phyloP scores from a whole-genome alignment of 1,139 yeast genomes.

The Kluyveromyces sp. region DNA sequence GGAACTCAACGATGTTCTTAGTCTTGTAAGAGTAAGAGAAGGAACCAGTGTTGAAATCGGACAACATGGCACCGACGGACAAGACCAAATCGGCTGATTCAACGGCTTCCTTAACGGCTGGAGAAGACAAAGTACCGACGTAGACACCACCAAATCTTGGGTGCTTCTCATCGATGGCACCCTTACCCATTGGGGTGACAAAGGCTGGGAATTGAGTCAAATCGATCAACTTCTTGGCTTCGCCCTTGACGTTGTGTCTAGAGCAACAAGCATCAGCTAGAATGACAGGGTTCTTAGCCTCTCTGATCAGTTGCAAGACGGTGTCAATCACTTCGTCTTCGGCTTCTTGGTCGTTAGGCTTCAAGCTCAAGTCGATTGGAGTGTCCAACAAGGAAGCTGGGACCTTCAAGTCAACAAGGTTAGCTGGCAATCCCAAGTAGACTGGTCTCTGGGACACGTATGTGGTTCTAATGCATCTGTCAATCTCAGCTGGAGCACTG shows the following conservation, averaged over 20 bases:
- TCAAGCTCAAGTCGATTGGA: constrained; percentile 57
- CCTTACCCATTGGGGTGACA: constrained; percentile 90
- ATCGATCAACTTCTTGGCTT: constrained; percentile 57
- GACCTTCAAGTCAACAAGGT: constrained; percentile 61
- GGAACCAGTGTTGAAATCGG: constrained; percentile 87
- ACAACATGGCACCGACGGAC: constrained; percentile 74
- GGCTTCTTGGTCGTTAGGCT: constrained; percentile 60
- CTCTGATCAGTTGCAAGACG: constrained; percentile 45
- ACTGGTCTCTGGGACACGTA: constrained; percentile 73
- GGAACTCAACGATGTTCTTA: constrained; percentile 77
- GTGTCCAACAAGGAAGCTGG: constrained; percentile 49
- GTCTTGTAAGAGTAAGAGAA: constrained; percentile 78
- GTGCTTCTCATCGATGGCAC: constrained; percentile 65
- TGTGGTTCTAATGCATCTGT: constrained; percentile 68
- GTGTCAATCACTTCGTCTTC: constrained; percentile 65
- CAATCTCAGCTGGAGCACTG: constrained; percentile 63
- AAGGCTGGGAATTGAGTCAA: constrained; percentile 74
- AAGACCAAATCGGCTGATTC: constrained; percentile 71
- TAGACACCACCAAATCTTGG: constrained; percentile 81
- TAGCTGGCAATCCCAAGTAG: constrained; percentile 76
- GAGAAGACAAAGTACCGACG: constrained; percentile 71
- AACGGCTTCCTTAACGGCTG: constrained; percentile 68
- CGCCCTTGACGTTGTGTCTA: constrained; percentile 62
- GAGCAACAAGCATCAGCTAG: constrained; percentile 84
- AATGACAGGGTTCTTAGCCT: constrained; percentile 62